Conservation (phyloP, 1,284 basidiomycete species). For the Trametes versicolor region DNA sequence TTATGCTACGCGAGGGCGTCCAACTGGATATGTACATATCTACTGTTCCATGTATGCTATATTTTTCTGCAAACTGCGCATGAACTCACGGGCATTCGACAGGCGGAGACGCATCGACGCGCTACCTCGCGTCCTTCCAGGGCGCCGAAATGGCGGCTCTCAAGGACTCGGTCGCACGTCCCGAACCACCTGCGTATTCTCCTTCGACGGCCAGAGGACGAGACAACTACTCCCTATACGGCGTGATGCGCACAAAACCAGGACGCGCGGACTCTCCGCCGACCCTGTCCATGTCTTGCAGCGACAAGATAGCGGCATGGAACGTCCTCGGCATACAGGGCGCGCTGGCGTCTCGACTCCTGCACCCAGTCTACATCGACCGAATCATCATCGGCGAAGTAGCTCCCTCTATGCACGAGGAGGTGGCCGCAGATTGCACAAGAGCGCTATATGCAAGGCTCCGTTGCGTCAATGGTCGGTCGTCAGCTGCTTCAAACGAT, state of each 20-base stretch:
- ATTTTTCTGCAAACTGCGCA: neutral
- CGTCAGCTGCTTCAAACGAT: neutral
- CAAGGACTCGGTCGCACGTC: constrained; percentile 61
- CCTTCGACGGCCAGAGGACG: constrained; percentile 71
- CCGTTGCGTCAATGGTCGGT: constrained; percentile 48
- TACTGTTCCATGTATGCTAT: constrained; percentile 82
- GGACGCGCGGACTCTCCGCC: constrained; percentile 87
- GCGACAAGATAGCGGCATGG: constrained; percentile 92
- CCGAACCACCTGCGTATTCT: constrained; percentile 47
- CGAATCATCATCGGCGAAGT: constrained; percentile 81
- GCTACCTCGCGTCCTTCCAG: constrained; percentile 77
- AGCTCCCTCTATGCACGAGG: constrained; percentile 46
- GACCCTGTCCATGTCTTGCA: constrained; percentile 87
- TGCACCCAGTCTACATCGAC: constrained; percentile 73
- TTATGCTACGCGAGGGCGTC: constrained; percentile 60
- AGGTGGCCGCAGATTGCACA: constrained; percentile 65
- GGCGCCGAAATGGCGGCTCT: constrained; percentile 73
- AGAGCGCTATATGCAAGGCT: constrained; percentile 67
- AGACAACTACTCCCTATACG: constrained; percentile 77
- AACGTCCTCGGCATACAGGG: constrained; percentile 87
- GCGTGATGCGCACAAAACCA: constrained; percentile 89
- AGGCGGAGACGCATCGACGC: constrained; percentile 91
- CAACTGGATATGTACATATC: constrained; percentile 84
- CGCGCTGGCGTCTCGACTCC: constrained; percentile 66
- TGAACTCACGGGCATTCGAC: constrained; percentile 18